These are phyloP conservation scores for Golovinomyces cichoracearum DNA, from an alignment of 2,329 filamentous ascomycete species.

Conservation along the genomic window DNA sequence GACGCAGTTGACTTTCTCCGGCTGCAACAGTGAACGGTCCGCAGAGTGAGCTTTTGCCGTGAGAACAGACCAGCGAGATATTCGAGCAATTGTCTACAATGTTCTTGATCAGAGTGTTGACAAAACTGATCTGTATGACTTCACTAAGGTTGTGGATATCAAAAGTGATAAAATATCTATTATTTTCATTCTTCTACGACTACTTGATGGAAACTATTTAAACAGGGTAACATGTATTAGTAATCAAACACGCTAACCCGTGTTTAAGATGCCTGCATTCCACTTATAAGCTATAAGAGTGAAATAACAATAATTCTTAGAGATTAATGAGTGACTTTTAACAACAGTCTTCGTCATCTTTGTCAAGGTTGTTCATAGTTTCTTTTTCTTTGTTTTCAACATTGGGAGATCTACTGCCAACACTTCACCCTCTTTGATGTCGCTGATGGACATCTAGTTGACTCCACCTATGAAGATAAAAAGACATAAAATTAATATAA, in stretches of 20 bases:
- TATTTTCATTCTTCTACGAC: neutral
- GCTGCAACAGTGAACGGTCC: constrained; percentile 1
- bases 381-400: too few relatives aligned
- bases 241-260: neutral
- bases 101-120: neutral
- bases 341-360: too few relatives aligned
- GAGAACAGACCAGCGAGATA: constrained; percentile 1
- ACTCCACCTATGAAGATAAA: too few relatives aligned
- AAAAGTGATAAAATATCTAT: neutral
- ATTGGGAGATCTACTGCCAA: too few relatives aligned
- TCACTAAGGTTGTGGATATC: neutral
- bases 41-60: neutral
- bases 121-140: constrained; percentile 1
- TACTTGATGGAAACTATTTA: neutral
- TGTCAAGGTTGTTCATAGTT: too few relatives aligned
- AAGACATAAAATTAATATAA: too few relatives aligned
- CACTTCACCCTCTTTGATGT: too few relatives aligned
- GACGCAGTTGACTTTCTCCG: neutral
- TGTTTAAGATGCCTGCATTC: neutral
- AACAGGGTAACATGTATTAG: neutral
- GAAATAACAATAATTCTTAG: neutral
- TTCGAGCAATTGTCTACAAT: neutral
- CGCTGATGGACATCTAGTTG: too few relatives aligned
- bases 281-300: neutral
- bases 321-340: neutral